phyloP scores from a whole-genome alignment of 768 basidiomycete genomes.

The Lyophyllum atratum region DNA sequence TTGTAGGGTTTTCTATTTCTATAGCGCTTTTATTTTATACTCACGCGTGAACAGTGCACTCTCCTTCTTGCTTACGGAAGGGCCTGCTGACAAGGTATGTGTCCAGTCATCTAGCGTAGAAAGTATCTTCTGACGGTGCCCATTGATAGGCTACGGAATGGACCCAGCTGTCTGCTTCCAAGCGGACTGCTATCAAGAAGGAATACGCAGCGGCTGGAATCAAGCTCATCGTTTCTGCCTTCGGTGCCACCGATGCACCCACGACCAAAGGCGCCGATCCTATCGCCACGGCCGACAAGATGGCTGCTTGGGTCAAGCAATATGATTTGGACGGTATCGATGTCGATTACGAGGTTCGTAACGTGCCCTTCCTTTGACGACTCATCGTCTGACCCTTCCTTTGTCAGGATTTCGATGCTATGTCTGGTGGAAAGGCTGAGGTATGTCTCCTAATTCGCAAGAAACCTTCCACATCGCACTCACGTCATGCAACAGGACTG shows the following conservation, averaged over 20 bases:
- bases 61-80: conserved; percentile 42
- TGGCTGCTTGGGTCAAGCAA: conserved; percentile 53
- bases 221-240: conserved; percentile 57
- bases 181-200: conserved; percentile 42
- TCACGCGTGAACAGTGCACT: conserved; percentile 21
- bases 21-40: background rate
- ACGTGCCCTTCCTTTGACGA: background rate
- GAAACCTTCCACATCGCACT: background rate
- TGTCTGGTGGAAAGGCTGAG: conserved; percentile 47
- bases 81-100: conserved; percentile 36
- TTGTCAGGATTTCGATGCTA: conserved; percentile 49
- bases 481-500: conserved; percentile 33
- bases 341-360: conserved; percentile 52
- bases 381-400: background rate
- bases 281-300: conserved; percentile 43
- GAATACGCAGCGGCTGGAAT: conserved; percentile 59
- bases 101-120: background rate
- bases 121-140: background rate
- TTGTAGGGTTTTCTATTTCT: background rate
- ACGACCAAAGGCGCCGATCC: conserved; percentile 49
- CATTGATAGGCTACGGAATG: conserved; percentile 42
- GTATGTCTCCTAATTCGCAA: conserved; percentile 23
- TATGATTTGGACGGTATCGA: conserved; percentile 58
- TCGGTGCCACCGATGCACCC: conserved; percentile 50
- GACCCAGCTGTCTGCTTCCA: conserved; percentile 35